Evolutionary conservation across 768 basidiomycete species (phyloP).

Genomic region (Pulveroboletus sp.): DNA sequence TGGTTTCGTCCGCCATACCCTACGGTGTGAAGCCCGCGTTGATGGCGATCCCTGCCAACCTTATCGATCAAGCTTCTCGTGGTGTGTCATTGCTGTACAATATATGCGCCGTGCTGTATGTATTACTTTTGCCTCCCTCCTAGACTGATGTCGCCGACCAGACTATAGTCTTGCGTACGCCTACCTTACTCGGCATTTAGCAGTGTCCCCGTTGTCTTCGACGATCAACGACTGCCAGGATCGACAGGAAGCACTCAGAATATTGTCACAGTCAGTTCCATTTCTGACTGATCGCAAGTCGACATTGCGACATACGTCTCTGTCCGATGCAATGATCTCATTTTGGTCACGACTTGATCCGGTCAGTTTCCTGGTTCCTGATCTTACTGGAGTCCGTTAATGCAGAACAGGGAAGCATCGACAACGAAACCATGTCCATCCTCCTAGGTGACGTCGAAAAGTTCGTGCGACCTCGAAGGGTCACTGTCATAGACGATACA

Average conservation of each 20-base stretch:
- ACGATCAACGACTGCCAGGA: constrained; percentile 40
- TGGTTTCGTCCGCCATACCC: constrained; percentile 4
- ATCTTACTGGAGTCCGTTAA: constrained; percentile 7
- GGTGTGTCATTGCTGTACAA: constrained; percentile 61
- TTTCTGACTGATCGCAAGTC: constrained; percentile 63
- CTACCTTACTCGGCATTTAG: constrained; percentile 60
- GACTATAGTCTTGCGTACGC: constrained; percentile 60
- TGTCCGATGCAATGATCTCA: constrained; percentile 54
- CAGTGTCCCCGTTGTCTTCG: constrained; percentile 52
- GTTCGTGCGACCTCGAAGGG: constrained; percentile 47
- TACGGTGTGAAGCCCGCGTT: constrained; percentile 41
- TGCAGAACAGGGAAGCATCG: constrained; percentile 28
- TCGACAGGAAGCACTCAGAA: constrained; percentile 40
- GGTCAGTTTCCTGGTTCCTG: constrained; percentile 15
- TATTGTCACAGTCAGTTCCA: constrained; percentile 54
- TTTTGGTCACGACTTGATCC: constrained; percentile 61
- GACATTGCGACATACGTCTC: constrained; percentile 44
- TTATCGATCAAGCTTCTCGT: constrained; percentile 38
- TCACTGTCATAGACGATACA: constrained; percentile 12
- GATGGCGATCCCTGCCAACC: constrained; percentile 44
- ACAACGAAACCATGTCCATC: constrained; percentile 43
- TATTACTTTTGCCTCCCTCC: constrained; percentile 4
- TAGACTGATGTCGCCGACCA: neutral
- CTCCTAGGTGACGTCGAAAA: constrained; percentile 53
- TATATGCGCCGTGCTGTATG: constrained; percentile 63